Base-by-base conservation (phyloP, 78 protist species). In the Dictyostelium discoideum region DNA sequence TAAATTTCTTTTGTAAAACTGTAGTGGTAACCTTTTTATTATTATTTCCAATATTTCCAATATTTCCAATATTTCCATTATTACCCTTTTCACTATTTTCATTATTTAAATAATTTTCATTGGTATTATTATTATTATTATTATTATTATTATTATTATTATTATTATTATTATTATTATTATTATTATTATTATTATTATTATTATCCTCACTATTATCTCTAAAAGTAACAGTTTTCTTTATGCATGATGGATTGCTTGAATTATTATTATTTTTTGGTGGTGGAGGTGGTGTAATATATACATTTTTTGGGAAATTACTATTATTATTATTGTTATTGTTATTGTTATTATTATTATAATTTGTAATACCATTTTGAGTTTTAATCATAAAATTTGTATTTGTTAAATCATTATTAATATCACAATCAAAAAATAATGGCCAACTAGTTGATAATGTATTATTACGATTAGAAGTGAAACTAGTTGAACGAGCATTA, bases 191-290 rank as follows among this genome's bases (percentile, higher is more conserved):
- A 22, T 63, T 48, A 48, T 48, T 48, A 48, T 48, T 48, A 48
- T 48, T 54, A 16, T 54, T 54, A 57, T 69, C 57, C 2, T 50
- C 72, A 85, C 46, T 50, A 11, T 44, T 13, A 73, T 74, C 85
- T 5, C 83, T 77, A 24, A 46, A 86, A 40, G 85, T 86, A 48
- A 86, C 92, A 11, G 57, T 85, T 37, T 77, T 74, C 42, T 86
- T 50, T 29, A 9, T 24, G 11, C 48, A 72, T 20, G 42, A 24
- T 50, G 42, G 48, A 3, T 13, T 22, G 67, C 14, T 26, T 4
- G 13, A 40, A 48, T 86, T 29, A 9, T 86, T 22, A 11, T 46
- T 76, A 26, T 86, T n/a, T 69, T 42, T 86, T 73, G 92, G 6
- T 73, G 92, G 16, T 24, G 37, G 69, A 3, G 22, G 69, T 3